These are phyloP conservation scores for Fusarium sp. DNA, from an alignment of 2,329 filamentous ascomycete species.

Conservation along the genomic window DNA sequence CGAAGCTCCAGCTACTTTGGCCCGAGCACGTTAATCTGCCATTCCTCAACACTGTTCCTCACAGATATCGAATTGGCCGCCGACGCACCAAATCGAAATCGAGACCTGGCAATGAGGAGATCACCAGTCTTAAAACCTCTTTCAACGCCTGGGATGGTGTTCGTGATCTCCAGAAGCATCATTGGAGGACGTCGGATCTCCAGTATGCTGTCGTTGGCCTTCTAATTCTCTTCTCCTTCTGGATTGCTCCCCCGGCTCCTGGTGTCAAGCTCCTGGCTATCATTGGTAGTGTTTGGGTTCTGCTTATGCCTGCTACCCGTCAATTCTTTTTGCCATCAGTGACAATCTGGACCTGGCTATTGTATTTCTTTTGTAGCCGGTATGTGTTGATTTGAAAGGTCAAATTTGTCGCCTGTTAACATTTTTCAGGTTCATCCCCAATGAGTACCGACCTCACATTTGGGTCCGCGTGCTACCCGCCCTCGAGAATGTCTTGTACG, in stretches of 20 bases:
- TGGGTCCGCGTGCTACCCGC: conserved; percentile 95
- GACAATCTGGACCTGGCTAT: conserved; percentile 84
- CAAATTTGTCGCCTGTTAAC: neutral
- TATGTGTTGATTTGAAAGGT: conserved; percentile 58
- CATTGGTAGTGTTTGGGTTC: conserved; percentile 71
- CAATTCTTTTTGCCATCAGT: conserved; percentile 93
- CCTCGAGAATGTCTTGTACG: conserved; percentile 95
- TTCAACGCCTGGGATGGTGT: conserved; percentile 83
- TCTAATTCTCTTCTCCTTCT: conserved; percentile 83
- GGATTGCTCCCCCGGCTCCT: conserved; percentile 82
- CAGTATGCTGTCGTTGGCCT: conserved; percentile 83
- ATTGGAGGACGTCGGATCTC: conserved; percentile 83
- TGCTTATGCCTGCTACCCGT: conserved; percentile 83
- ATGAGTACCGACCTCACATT: conserved; percentile 88
- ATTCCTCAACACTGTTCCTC: conserved; percentile 54
- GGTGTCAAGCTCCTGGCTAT: conserved; percentile 79
- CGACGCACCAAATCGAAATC: conserved; percentile 53
- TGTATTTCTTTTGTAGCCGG: conserved; percentile 94
- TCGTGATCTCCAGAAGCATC: conserved; percentile 76
- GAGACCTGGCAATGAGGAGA: conserved; percentile 61
- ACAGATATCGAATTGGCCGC: conserved; percentile 52
- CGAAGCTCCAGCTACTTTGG: conserved; percentile 52
- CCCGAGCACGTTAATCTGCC: conserved; percentile 54
- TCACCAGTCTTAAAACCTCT: conserved; percentile 82
- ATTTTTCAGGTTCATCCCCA: conserved; percentile 79